Conservation (phyloP, 176 grass and related monocot species). For the Melocanna baccifera region DNA sequence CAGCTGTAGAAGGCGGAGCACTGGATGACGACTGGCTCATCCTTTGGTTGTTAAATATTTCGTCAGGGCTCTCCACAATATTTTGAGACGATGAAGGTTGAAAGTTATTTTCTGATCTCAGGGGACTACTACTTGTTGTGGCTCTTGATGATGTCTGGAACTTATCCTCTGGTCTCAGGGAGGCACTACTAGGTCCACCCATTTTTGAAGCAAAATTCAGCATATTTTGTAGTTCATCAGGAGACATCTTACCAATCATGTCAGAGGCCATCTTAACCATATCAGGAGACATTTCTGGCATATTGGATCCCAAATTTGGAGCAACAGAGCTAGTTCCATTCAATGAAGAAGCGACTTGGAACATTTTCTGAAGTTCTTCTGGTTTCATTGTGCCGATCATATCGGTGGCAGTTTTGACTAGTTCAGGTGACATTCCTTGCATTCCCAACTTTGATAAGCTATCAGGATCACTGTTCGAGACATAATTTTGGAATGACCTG, state of each 20-base stretch:
- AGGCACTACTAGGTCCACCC: slow-evolving; percentile 43
- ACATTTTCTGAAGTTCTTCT: slow-evolving; percentile 90
- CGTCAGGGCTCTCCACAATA: slow-evolving; percentile 10
- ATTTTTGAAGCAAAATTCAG: slow-evolving; percentile 63
- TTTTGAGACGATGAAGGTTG: slow-evolving; percentile 25
- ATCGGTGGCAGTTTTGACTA: slow-evolving; percentile 73
- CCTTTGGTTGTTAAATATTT: slow-evolving; percentile 37
- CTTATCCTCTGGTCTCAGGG: slow-evolving; percentile 33
- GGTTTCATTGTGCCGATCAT: slow-evolving; percentile 88
- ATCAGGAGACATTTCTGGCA: slow-evolving; percentile 89
- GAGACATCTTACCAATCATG: slow-evolving; percentile 79
- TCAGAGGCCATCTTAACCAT: slow-evolving; percentile 89
- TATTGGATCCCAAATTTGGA: slow-evolving; percentile 62
- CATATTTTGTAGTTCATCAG: slow-evolving; percentile 86
- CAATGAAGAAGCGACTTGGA: slow-evolving; percentile 75
- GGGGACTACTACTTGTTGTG: neutral
- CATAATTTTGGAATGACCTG: slow-evolving; percentile 65
- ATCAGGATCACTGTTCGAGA: slow-evolving; percentile 46
- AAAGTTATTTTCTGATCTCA: slow-evolving; percentile 33
- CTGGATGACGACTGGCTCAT: slow-evolving; percentile 48
- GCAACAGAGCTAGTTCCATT: slow-evolving; percentile 41
- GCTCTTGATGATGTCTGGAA: slow-evolving; percentile 35
- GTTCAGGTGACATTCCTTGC: slow-evolving; percentile 80
- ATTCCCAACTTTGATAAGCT: slow-evolving; percentile 50
- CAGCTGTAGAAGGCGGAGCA: slow-evolving; percentile 46